Evolutionary conservation across 2,329 filamentous ascomycete genomes (phyloP), one percentile per base, ranked within the genome.

Genomic region (Exserohilum rostratum): DNA sequence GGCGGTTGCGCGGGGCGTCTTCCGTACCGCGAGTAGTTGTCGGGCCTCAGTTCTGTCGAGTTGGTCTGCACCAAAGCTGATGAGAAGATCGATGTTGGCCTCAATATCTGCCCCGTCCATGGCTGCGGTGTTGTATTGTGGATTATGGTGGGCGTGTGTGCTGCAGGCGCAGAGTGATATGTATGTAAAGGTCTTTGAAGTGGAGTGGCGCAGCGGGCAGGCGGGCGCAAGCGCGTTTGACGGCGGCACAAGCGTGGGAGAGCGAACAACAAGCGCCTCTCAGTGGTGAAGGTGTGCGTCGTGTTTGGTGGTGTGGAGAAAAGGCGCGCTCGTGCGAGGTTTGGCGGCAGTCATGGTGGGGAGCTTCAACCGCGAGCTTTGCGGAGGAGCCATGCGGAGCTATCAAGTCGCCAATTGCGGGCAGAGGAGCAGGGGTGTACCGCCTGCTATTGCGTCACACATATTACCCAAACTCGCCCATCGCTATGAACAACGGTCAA

Each of bases 361-460:
- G 58, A 58, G 45, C 42, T 34, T 40, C 42, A 42, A 51, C 46
- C 46, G 49, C 50, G 47, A 59, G 53, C 52, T 46, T 52, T 48
- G 55, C 57, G 50, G 56, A 61, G 60, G 54, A 64, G 57, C 59
- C 60, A 55, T 51, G 47, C 52, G 51, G 51, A 54, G 46, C 51
- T 49, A 39, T 45, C 30, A 54, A 27, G 40, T 54, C 51, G 51
- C 51, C 33, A 54, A 54, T 38, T 30, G 40, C 47, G 44, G 52
- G 40, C 35, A 29, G 52, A 48, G 39, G 44, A 55, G 47, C 55
- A 58, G 55, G 55, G 55, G 39, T 51, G 55, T 40, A 33, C 34
- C 25, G 17, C 25, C 25, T 29, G 35, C 11, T 20, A 18, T 46
- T 46, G 43, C 44, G 44, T 53, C 44, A 49, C 25, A 50, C 18